Evolutionary conservation across 441 rosid genomes (phyloP).

Genomic region (Populus hybrid): DNA sequence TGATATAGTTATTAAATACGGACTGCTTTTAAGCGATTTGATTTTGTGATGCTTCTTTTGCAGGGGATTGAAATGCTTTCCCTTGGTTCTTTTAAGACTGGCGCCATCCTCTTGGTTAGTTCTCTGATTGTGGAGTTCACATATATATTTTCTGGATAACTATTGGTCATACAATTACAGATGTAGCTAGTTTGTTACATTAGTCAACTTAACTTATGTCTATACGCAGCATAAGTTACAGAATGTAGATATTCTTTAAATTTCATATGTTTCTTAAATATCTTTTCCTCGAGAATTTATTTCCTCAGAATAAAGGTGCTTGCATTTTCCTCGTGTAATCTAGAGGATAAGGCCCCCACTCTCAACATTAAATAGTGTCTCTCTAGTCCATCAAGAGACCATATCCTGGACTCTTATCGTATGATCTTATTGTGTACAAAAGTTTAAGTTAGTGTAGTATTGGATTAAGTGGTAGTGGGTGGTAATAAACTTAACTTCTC

Average conservation of each 20-base stretch:
- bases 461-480: background rate
- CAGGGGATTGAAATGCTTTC: constrained; percentile 99
- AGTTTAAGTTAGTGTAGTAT: background rate
- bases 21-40: background rate
- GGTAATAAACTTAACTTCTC: background rate
- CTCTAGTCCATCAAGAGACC: background rate
- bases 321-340: background rate
- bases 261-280: background rate
- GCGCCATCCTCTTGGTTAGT: constrained; percentile 91
- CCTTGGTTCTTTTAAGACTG: constrained; percentile 96
- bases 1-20: background rate
- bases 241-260: background rate
- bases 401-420: background rate
- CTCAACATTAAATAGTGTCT: background rate
- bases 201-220: background rate
- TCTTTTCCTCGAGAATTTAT: background rate
- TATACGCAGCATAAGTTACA: background rate
- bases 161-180: background rate
- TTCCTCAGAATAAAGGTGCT: background rate
- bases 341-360: background rate
- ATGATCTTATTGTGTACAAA: background rate
- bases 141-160: background rate
- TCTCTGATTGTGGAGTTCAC: background rate
- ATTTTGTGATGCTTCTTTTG: constrained; percentile 6
- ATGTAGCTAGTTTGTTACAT: background rate